Percentiles rank a stretch among this genome's conserved stretches.
Evolutionary conservation across 1,284 basidiomycete species (phyloP).

Genomic region (Xerocomus amazonicus): DNA sequence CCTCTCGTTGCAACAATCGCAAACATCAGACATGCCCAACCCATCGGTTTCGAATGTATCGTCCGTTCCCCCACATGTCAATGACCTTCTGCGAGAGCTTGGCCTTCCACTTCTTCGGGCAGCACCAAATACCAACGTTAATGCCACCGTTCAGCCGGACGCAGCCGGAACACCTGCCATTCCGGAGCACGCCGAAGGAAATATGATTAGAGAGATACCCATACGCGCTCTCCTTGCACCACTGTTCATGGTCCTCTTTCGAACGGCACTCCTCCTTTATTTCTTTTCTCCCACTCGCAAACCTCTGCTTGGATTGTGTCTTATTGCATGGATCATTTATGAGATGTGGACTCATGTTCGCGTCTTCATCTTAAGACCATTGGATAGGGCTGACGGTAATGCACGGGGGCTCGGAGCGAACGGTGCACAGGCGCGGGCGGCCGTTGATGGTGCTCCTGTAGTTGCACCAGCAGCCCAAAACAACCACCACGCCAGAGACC

Average conservation of each 20-base stretch:
- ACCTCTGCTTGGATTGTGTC: constrained; percentile 63
- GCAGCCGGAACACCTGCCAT: constrained; percentile 12
- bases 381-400: constrained; percentile 28
- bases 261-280: constrained; percentile 69
- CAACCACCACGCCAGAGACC: constrained; percentile 16
- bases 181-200: constrained; percentile 24
- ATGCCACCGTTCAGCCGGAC: constrained; percentile 22
- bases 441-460: constrained; percentile 15
- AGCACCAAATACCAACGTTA: constrained; percentile 30
- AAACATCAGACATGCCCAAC: constrained; percentile 24
- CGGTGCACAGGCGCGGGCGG: constrained; percentile 19
- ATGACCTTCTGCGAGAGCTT: constrained; percentile 58
- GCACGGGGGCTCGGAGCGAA: constrained; percentile 18
- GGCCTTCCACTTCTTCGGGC: constrained; percentile 51
- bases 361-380: constrained; percentile 45
- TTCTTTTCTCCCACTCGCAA: constrained; percentile 76
- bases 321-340: constrained; percentile 69
- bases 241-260: constrained; percentile 61
- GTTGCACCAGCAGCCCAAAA: constrained; percentile 15
- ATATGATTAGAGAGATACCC: constrained; percentile 37
- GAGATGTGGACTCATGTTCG: constrained; percentile 75
- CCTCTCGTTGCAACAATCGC: constrained; percentile 37
- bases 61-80: constrained; percentile 41
- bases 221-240: constrained; percentile 56
- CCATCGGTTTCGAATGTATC: constrained; percentile 7